Conservation (phyloP, 768 basidiomycete species). For the Coprinopsis marcescibilis region DNA sequence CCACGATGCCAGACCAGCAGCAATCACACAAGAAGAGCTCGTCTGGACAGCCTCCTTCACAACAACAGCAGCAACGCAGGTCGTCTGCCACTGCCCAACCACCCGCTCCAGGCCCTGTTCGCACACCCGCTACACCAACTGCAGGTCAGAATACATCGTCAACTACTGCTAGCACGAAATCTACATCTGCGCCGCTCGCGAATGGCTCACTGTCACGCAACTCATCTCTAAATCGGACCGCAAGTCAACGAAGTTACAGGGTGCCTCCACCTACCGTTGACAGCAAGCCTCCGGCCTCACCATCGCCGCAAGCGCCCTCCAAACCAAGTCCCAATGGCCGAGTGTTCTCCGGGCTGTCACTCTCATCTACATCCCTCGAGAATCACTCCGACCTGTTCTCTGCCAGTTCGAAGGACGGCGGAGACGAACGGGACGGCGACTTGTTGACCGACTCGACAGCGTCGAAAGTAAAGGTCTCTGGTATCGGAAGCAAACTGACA, state of each 20-base stretch:
- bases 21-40: background rate
- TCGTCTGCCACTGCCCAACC: background rate
- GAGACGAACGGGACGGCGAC: too few species aligned
- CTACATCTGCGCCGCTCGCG: slow-evolving; percentile 2
- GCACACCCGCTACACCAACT: background rate
- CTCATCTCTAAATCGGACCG: background rate
- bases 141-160: background rate
- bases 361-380: slow-evolving; percentile 34
- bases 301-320: slow-evolving; percentile 1
- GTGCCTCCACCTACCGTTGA: background rate
- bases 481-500: slow-evolving; percentile 25
- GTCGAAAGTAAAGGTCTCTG: slow-evolving; percentile 12
- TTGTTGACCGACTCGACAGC: slow-evolving; percentile 27
- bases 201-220: background rate
- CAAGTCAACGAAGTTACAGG: too few species aligned
- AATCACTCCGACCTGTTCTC: slow-evolving; percentile 34
- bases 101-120: background rate
- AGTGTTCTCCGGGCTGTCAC: slow-evolving; percentile 20
- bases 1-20: too few species aligned
- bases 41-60: background rate
- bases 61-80: background rate
- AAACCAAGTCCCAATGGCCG: background rate
- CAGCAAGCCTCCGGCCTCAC: background rate
- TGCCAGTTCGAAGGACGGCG: slow-evolving; percentile 13
- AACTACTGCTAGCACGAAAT: too few species aligned